Base-by-base conservation (phyloP, 331 rosid species). In the Phaseolus coccineus region DNA sequence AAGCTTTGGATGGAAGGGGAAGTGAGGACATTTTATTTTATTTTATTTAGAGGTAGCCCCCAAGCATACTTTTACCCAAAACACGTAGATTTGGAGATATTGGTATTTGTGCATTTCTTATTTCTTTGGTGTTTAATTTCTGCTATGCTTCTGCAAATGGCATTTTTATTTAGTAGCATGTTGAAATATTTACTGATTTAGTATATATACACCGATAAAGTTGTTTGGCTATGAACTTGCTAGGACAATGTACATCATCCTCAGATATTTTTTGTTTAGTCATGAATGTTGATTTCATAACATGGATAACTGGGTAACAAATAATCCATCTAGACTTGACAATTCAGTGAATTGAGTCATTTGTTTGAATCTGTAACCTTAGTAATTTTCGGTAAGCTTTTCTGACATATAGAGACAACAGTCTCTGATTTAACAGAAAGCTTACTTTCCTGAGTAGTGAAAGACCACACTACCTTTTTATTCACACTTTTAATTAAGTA, bases 401-500 rank as follows among this genome's bases (percentile, higher is more conserved):
- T 74, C 33, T 24, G 58, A 50, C 70, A 57, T 50, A 11, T 24
- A 69, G 56, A 39, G 33, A 39, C 55, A 69, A 39, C 8, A 0
- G 50, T 73, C 19, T 74, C 44, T 24, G 53, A 35, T 73, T 63
- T 33, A 28, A 78, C 69, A 44, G 73, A 66, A 67, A 44, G 22
- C 67, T 71, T 48, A 53, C 27, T 47, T 55, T 74, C 35, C 63
- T 8, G 39, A 8, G 24, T 16, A 69, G 46, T 74, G 42, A 14
- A 14, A 27, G 19, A 55, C 68, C 31, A 57, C 66, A 3, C 79
- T 31, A 27, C 66, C 52, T 57, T 81, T 1, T 30, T 37, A 25
- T 76, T 71, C 51, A 35, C 76, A 5, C 33, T 35, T 44, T 56
- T 66, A 27, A 10, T 52, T 30, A 64, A 64, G 76, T 69, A 84